These are phyloP conservation scores for Thuja plicata DNA, from an alignment of 83 land plant genomes.

Conservation along the genomic window DNA sequence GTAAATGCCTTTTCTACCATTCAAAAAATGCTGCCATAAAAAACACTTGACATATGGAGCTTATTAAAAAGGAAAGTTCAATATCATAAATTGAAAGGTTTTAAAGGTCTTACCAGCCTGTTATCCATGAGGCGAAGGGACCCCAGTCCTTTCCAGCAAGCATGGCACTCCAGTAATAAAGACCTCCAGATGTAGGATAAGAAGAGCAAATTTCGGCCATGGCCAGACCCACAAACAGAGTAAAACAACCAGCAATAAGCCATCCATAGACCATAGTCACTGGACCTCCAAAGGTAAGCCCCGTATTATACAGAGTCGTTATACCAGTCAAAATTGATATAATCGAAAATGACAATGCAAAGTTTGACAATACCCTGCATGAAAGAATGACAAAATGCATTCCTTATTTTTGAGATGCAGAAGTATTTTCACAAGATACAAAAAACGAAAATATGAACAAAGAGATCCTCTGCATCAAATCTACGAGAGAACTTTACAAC, in stretches of 20 bases:
- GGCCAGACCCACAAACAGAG: constrained; percentile 60
- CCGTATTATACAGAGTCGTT: constrained; percentile 77
- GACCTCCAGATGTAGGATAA: constrained; percentile 88
- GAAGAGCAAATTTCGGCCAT: constrained; percentile 94
- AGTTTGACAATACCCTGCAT: constrained; percentile 81
- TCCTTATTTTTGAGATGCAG: neutral
- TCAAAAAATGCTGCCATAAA: neutral
- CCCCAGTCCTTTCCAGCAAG: constrained; percentile 73
- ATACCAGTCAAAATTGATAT: constrained; percentile 82
- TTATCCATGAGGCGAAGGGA: constrained; percentile 86
- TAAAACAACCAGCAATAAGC: constrained; percentile 68
- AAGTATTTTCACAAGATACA: neutral
- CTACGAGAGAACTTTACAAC: too few relatives aligned
- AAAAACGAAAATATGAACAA: neutral
- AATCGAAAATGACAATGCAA: constrained; percentile 82
- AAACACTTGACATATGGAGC: neutral
- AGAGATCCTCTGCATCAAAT: neutral
- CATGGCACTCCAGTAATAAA: constrained; percentile 85
- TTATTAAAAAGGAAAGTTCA: neutral
- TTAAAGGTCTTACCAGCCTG: constrained; percentile 70
- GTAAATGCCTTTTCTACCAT: neutral
- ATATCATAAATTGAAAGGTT: neutral
- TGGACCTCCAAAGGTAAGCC: constrained; percentile 73
- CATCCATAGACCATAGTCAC: constrained; percentile 70
- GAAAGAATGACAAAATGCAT: neutral